Conservation (phyloP, 2,329 filamentous ascomycete species). For the Botrytis medusae region DNA sequence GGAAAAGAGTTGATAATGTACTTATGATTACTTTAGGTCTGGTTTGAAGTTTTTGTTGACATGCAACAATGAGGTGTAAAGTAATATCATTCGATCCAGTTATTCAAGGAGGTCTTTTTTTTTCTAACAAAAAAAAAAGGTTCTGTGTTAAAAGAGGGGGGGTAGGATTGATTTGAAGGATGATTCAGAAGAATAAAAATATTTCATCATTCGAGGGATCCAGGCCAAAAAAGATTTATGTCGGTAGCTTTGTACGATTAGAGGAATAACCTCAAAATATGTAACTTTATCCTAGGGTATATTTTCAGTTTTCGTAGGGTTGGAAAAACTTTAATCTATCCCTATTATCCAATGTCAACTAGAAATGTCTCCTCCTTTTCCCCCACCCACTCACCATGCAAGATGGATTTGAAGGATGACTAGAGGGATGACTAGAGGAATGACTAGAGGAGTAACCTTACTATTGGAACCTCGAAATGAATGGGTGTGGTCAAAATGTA, state of each 20-base stretch:
- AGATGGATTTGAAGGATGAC: neutral
- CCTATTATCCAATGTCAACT: neutral
- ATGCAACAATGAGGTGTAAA: constrained; percentile 4
- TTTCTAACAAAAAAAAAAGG: neutral
- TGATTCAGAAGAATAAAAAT: neutral
- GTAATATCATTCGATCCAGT: neutral
- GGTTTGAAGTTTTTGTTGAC: neutral
- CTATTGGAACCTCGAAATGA: neutral
- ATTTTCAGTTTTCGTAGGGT: neutral
- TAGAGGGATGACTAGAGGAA: no score
- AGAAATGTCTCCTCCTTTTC: neutral
- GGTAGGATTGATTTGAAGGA: neutral
- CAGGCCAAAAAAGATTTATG: neutral
- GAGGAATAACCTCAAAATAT: neutral
- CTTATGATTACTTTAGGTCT: neutral
- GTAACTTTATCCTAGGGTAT: neutral
- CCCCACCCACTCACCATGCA: neutral
- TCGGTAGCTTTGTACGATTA: neutral
- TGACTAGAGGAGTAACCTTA: neutral
- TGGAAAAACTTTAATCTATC: neutral
- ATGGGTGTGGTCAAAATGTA: neutral
- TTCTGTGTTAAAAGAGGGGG: neutral
- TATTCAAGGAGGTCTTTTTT: neutral
- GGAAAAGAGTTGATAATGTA: neutral
- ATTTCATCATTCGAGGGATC: neutral